Evolutionary conservation across 192 early-diverging fungal species (phyloP), one percentile per base, ranked within the genome.

Genomic region (Pilaira anomala): DNA sequence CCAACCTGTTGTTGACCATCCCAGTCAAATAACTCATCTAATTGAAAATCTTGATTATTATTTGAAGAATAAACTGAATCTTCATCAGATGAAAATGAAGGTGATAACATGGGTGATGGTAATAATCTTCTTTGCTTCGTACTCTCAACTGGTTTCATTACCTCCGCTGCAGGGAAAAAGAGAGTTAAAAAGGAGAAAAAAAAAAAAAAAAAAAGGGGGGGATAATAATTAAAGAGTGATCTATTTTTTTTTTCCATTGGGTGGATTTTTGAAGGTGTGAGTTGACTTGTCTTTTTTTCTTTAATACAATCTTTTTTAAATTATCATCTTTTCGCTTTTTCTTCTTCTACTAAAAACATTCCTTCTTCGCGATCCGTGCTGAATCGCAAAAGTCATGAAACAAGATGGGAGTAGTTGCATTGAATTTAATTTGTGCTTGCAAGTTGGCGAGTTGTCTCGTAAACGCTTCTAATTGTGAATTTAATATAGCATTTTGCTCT

Each of bases 331-430:
- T 3, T 33, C n/a, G n/a, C n/a, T n/a, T n/a, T n/a, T n/a, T n/a
- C n/a, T n/a, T n/a, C n/a, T n/a, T n/a, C n/a, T n/a, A n/a, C n/a
- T n/a, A n/a, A n/a, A n/a, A 14, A 24, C 22, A 21, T 36, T 52
- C 39, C 54, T 54, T 66, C 53, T 49, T 66, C 63, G 74, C 76
- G 76, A 75, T 68, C 71, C 60, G 69, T 78, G 76, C 76, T 75
- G 76, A 78, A 68, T 75, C 76, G 76, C 76, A 71, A 78, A 78
- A 75, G 75, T 75, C 71, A 54, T 73, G 66, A 69, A 78, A 63
- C 39, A 76, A 48, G 56, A 72, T 57, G 63, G 72, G 53, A 39
- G 67, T 62, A 53, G 66, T 61, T 39, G 71, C 62, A 62, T 60
- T 59, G 48, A 68, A 69, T 54, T 68, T 48, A 42, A 78, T 51